These are phyloP conservation scores for Saccharomyces hybrid DNA, from an alignment of 1,139 yeast genomes.

Conservation along the genomic window DNA sequence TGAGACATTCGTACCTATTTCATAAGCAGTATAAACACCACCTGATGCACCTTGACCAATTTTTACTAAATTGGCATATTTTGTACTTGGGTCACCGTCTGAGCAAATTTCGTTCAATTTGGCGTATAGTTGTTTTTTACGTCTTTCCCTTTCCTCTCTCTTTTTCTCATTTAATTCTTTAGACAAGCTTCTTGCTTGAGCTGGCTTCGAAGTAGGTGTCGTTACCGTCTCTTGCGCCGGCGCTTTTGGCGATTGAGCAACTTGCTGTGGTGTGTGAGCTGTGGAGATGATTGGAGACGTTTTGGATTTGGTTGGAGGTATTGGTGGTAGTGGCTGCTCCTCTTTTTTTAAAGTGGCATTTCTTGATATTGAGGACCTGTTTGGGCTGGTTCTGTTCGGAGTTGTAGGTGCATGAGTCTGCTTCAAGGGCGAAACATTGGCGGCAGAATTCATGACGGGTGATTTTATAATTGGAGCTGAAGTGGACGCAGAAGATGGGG, in stretches of 20 bases:
- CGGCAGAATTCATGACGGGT: constrained; percentile 2
- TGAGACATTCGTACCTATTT: constrained; percentile 46
- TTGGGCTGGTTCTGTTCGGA: not conserved
- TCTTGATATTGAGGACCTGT: constrained; percentile 9
- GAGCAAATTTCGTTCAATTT: constrained; percentile 71
- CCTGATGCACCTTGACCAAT: constrained; percentile 98
- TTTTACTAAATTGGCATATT: constrained; percentile 62
- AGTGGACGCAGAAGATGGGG: constrained; percentile 30
- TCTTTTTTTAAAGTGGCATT: constrained; percentile 10
- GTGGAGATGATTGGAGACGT: constrained; percentile 13
- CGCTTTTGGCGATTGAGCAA: constrained; percentile 14
- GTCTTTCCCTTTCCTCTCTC: constrained; percentile 36
- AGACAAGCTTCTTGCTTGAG: not conserved
- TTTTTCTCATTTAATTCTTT: constrained; percentile 36
- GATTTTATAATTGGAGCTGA: constrained; percentile 10
- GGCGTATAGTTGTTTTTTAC: constrained; percentile 59
- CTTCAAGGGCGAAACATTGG: not conserved
- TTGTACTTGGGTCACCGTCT: constrained; percentile 69
- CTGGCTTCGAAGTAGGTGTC: not conserved
- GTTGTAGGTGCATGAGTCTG: not conserved
- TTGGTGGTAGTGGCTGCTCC: constrained; percentile 27
- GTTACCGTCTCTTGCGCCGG: constrained; percentile 1
- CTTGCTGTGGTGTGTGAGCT: constrained; percentile 20
- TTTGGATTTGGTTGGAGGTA: constrained; percentile 11
- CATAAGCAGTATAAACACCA: constrained; percentile 88